Percentiles rank a stretch among this genome's conserved stretches.
Conservation (phyloP, 345 rosid genomes). For the Balakata baccata region DNA sequence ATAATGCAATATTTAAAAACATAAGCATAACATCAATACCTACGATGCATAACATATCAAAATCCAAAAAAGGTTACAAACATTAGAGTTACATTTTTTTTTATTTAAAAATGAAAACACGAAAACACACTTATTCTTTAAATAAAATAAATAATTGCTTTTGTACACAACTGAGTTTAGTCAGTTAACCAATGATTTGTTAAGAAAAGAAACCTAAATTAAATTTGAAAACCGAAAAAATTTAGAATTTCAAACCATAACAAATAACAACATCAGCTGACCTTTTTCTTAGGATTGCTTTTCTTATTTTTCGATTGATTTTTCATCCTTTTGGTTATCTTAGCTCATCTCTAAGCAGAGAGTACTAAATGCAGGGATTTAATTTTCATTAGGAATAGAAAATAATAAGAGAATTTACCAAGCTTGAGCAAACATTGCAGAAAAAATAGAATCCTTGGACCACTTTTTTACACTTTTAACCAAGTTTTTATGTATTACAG, state of each 20-base stretch:
- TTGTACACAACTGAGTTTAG: neutral
- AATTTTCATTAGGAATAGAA: neutral
- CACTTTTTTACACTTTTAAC: neutral
- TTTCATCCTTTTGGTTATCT: too few relatives aligned
- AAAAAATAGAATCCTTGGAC: neutral
- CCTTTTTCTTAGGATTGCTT: too few relatives aligned
- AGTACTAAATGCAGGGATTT: too few relatives aligned
- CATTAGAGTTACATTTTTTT: neutral
- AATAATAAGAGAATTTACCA: neutral
- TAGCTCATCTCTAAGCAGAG: neutral
- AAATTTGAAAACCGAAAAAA: neutral
- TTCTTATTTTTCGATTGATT: too few relatives aligned
- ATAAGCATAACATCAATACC: neutral
- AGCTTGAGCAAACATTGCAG: neutral
- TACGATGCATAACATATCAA: neutral
- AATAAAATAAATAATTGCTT: neutral
- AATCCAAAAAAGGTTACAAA: neutral
- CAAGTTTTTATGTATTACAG: neutral
- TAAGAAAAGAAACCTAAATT: neutral
- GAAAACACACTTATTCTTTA: too few relatives aligned
- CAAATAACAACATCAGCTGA: neutral
- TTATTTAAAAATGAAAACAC: neutral
- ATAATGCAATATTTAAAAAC: neutral
- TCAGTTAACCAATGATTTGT: too few relatives aligned
- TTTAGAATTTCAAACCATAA: neutral